phyloP scores from a whole-genome alignment of 805 yeast genomes.

The Monosporozyma yasuniensis region DNA sequence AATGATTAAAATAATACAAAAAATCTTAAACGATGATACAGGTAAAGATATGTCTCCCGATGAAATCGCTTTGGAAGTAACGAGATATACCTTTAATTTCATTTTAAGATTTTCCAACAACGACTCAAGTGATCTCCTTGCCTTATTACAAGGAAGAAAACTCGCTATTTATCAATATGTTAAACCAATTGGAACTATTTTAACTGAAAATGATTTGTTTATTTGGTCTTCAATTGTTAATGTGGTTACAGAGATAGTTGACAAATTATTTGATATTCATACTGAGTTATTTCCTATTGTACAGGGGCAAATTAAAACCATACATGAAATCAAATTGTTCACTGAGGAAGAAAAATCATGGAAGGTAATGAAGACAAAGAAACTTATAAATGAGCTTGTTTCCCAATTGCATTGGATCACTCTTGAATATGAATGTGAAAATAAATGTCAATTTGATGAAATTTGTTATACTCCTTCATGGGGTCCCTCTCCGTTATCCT shows the following conservation, averaged over 20 bases:
- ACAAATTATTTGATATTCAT: slow-evolving; percentile 32
- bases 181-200: slow-evolving; percentile 34
- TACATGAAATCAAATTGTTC: slow-evolving; percentile 1
- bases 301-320: slow-evolving; percentile 15
- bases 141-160: slow-evolving; percentile 22
- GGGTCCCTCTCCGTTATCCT: slow-evolving; percentile 49
- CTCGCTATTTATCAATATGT: slow-evolving; percentile 40
- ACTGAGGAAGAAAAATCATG: slow-evolving; percentile 1
- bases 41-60: slow-evolving; percentile 7
- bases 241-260: slow-evolving; percentile 34
- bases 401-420: slow-evolving; percentile 34
- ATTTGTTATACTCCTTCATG: slow-evolving; percentile 51
- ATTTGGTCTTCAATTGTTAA: slow-evolving; percentile 41
- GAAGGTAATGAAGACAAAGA: slow-evolving; percentile 10
- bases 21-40: slow-evolving; percentile 23
- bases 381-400: slow-evolving; percentile 17
- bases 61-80: slow-evolving; percentile 28
- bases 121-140: slow-evolving; percentile 2
- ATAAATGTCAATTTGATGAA: slow-evolving; percentile 38
- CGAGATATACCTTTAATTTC: slow-evolving; percentile 36
- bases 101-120: slow-evolving; percentile 35
- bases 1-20: slow-evolving; percentile 34
- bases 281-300: slow-evolving; percentile 22
- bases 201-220: slow-evolving; percentile 35
- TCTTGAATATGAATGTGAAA: slow-evolving; percentile 34